phyloP scores from a whole-genome alignment of 2,329 filamentous ascomycete genomes.

The Zalaria sp. region DNA sequence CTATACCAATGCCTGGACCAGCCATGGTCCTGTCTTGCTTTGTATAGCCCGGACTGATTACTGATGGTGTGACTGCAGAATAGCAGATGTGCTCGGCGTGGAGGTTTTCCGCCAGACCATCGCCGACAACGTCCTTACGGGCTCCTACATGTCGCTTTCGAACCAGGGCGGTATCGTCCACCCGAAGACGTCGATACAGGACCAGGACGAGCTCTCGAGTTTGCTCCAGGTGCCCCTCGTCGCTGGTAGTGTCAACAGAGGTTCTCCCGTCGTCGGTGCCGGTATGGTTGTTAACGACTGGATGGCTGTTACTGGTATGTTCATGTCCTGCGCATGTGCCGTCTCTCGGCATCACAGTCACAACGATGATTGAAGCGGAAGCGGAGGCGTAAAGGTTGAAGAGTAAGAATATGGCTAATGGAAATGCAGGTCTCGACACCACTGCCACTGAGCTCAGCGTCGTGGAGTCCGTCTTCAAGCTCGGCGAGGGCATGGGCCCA shows the following conservation, averaged over 20 bases:
- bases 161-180: constrained; percentile 96
- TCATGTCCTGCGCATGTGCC: no score
- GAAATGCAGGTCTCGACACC: constrained; percentile 53
- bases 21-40: no score
- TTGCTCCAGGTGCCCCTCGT: constrained; percentile 92
- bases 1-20: no score
- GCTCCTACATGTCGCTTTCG: constrained; percentile 89
- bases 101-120: constrained; percentile 91
- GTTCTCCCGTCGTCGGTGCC: constrained; percentile 86
- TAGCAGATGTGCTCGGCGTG: constrained; percentile 82
- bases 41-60: no score
- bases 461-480: constrained; percentile 86
- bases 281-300: constrained; percentile 97
- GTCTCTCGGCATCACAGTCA: background rate
- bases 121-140: constrained; percentile 91
- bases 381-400: background rate
- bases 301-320: constrained; percentile 68
- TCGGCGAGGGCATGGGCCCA: constrained; percentile 74
- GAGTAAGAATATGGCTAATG: no score
- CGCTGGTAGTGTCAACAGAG: constrained; percentile 84
- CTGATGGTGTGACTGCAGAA: constrained; percentile 17
- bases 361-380: background rate
- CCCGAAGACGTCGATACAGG: constrained; percentile 90
- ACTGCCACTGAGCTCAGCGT: constrained; percentile 97
- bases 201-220: constrained; percentile 92